phyloP scores from a whole-genome alignment of 31 red algal genomes.

The Asparagopsis taxiformis region DNA sequence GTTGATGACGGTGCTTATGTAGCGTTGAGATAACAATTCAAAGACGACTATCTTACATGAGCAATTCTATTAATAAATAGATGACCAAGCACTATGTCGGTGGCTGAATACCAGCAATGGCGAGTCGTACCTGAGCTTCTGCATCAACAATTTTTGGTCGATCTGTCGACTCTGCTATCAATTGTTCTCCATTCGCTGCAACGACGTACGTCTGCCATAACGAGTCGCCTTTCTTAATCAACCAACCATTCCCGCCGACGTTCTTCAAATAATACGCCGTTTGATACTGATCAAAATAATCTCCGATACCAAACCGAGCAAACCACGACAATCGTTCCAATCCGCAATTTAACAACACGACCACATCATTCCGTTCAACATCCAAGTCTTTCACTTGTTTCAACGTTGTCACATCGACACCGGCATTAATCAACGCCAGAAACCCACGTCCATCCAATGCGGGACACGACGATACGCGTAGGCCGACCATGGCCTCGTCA shows the following conservation, averaged over 20 bases:
- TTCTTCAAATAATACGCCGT: constrained; percentile 47
- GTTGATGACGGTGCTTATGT: too few species aligned
- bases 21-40: too few species aligned
- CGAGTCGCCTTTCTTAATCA: constrained; percentile 31
- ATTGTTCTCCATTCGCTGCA: neutral
- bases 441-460: constrained; percentile 4
- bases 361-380: constrained; percentile 6
- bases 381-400: constrained; percentile 15
- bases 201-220: constrained; percentile 18
- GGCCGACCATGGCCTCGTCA: constrained; percentile 65
- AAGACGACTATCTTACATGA: too few species aligned
- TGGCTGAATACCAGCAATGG: neutral
- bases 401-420: constrained; percentile 46
- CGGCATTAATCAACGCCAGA: constrained; percentile 45
- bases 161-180: neutral
- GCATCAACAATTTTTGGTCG: constrained; percentile 42
- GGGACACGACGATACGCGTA: neutral
- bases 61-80: too few species aligned
- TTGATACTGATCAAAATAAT: constrained; percentile 29
- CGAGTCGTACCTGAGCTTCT: constrained; percentile 26
- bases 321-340: constrained; percentile 46
- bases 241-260: constrained; percentile 24
- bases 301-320: constrained; percentile 36
- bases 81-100: too few species aligned
- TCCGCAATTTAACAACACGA: constrained; percentile 50